Conservation (phyloP, 2,329 filamentous ascomycete genomes). For the Xylaria digitata region DNA sequence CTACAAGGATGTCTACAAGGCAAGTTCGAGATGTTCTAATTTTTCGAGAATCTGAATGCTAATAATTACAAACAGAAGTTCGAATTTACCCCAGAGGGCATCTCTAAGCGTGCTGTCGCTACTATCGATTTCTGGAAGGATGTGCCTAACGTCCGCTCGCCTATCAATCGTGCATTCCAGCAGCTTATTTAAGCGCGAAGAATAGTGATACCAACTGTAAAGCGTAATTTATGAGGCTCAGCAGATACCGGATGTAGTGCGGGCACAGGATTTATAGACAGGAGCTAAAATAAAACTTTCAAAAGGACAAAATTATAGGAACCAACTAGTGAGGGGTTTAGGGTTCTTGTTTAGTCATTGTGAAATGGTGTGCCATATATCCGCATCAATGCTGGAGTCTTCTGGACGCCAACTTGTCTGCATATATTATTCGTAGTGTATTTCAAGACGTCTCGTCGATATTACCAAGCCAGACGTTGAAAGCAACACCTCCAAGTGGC, state of each 20-base stretch:
- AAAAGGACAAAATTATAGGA: conserved; percentile 4
- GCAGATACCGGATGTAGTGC: conserved; percentile 39
- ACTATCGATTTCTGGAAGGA: conserved; percentile 99
- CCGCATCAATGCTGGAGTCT: background rate
- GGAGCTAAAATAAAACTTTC: conserved; percentile 43
- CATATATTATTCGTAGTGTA: background rate
- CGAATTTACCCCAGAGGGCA: conserved; percentile 97
- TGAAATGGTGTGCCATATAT: background rate
- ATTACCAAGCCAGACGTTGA: background rate
- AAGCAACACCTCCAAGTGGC: background rate
- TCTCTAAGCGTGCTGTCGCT: conserved; percentile 91
- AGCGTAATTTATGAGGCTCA: conserved; percentile 31
- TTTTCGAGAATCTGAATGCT: conserved; percentile 45
- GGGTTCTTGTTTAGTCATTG: background rate
- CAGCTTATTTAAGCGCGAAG: conserved; percentile 80
- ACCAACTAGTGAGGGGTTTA: background rate
- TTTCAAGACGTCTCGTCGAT: background rate
- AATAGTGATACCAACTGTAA: conserved; percentile 28
- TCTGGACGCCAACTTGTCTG: background rate
- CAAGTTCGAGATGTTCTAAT: conserved; percentile 52
- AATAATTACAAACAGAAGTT: conserved; percentile 78
- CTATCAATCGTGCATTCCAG: conserved; percentile 96
- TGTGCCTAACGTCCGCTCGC: conserved; percentile 87
- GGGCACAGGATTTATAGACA: conserved; percentile 45
- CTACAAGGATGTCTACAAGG: conserved; percentile 98